Percentiles rank a stretch among this genome's conserved stretches.
phyloP scores from a whole-genome alignment of 139 green algal species.

The Microglena sp. region DNA sequence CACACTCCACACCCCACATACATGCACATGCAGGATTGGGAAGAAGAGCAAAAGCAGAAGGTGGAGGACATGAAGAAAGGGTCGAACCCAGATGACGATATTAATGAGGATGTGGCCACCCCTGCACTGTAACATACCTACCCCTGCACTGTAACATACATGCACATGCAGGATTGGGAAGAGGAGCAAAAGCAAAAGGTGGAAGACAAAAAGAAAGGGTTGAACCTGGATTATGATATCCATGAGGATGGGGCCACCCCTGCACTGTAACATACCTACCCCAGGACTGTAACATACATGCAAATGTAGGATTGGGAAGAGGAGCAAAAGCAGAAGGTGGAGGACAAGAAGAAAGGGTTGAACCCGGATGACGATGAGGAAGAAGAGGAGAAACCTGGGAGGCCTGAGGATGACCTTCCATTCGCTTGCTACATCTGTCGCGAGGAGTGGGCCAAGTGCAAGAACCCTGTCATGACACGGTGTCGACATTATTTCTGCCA shows the following conservation, averaged over 20 bases:
- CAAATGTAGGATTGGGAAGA: slow-evolving; percentile 95
- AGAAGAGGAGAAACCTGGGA: slow-evolving; percentile 36
- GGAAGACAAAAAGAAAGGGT: slow-evolving; percentile 46
- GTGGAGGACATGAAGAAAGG: not conserved
- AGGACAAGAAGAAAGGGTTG: slow-evolving; percentile 44
- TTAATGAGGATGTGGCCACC: too few relatives aligned
- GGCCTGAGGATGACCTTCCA: slow-evolving; percentile 79
- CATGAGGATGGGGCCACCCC: too few relatives aligned
- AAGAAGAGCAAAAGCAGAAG: slow-evolving; percentile 10
- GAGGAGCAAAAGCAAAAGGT: slow-evolving; percentile 75
- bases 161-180: too few relatives aligned
- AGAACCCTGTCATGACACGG: slow-evolving; percentile 76
- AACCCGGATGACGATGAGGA: slow-evolving; percentile 47
- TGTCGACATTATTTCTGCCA: slow-evolving; percentile 99
- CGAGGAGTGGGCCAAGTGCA: slow-evolving; percentile 58
- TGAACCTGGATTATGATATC: slow-evolving; percentile 36
- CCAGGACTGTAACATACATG: too few relatives aligned
- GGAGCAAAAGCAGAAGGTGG: slow-evolving; percentile 74
- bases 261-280: too few relatives aligned
- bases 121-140: too few relatives aligned
- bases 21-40: slow-evolving; percentile 10
- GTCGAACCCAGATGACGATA: not conserved
- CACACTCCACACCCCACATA: too few relatives aligned
- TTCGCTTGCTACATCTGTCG: slow-evolving; percentile 93
- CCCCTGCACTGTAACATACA: too few relatives aligned